These are phyloP conservation scores for Phascolomyces articulosus DNA, from an alignment of 371 early-diverging fungal species.

Conservation along the genomic window DNA sequence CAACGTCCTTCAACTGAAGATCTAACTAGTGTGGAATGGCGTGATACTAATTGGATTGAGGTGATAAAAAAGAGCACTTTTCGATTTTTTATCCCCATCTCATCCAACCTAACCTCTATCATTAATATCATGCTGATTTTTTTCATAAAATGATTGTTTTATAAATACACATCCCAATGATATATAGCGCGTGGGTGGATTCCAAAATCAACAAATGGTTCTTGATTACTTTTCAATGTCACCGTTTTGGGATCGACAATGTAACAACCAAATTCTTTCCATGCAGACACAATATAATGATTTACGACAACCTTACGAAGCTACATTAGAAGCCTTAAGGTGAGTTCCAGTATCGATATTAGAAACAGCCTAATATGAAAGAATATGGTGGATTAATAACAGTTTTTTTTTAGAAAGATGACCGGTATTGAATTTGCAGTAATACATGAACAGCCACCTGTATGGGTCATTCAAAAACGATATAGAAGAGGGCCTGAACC, in stretches of 20 bases:
- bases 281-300: slow-evolving; percentile 98
- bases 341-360: slow-evolving; percentile 19
- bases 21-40: slow-evolving; percentile 52
- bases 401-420: slow-evolving; percentile 69
- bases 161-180: neutral
- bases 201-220: slow-evolving; percentile 80
- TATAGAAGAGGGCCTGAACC: slow-evolving; percentile 62
- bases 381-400: too few relatives aligned
- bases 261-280: slow-evolving; percentile 92
- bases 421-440: slow-evolving; percentile 89
- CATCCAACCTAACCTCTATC: too few relatives aligned
- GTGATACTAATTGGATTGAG: slow-evolving; percentile 53
- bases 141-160: neutral
- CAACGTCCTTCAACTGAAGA: slow-evolving; percentile 33
- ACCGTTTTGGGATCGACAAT: slow-evolving; percentile 96
- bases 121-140: neutral
- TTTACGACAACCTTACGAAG: slow-evolving; percentile 62
- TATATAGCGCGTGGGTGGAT: slow-evolving; percentile 63
- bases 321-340: slow-evolving; percentile 62
- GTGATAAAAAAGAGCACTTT: slow-evolving; percentile 15
- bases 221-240: slow-evolving; percentile 95
- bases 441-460: slow-evolving; percentile 74
- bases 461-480: slow-evolving; percentile 88
- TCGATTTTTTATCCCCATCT: too few relatives aligned
- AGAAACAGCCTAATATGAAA: too few relatives aligned